A percentile compares a stretch with the other conserved stretches of the same genome.
Conservation (phyloP, 2,329 filamentous ascomycete species). For the Exophiala sideris region DNA sequence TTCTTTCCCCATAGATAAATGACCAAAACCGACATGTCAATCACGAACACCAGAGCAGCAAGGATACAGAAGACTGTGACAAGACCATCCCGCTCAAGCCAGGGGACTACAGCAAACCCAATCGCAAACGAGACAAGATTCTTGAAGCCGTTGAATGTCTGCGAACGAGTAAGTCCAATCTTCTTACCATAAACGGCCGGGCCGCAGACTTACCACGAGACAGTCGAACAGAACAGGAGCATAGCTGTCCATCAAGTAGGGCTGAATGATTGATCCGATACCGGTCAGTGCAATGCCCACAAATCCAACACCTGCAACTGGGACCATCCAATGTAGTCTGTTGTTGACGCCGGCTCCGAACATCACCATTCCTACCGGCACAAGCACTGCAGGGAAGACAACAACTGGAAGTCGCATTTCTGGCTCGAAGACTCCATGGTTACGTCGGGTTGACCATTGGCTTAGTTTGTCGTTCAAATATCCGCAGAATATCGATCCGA, state of each 20-base stretch:
- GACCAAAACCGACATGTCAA: not conserved
- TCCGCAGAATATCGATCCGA: slow-evolving; percentile 52
- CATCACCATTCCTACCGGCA: slow-evolving; percentile 43
- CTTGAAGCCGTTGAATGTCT: slow-evolving; percentile 12
- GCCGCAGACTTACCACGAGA: not conserved
- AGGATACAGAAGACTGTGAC: not conserved
- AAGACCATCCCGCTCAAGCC: slow-evolving; percentile 1
- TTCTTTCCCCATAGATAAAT: not conserved
- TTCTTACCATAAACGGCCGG: too few species aligned
- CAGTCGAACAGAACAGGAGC: not conserved
- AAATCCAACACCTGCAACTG: not conserved
- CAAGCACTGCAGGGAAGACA: slow-evolving; percentile 18
- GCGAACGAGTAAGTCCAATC: not conserved
- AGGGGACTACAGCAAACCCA: slow-evolving; percentile 6
- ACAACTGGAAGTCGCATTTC: slow-evolving; percentile 57
- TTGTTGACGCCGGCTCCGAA: slow-evolving; percentile 53
- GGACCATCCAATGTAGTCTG: slow-evolving; percentile 45
- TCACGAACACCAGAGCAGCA: not conserved
- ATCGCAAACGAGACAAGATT: slow-evolving; percentile 9
- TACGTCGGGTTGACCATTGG: slow-evolving; percentile 46
- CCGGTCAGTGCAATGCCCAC: not conserved
- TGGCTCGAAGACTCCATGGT: slow-evolving; percentile 54
- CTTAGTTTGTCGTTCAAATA: slow-evolving; percentile 35
- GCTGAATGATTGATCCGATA: not conserved
- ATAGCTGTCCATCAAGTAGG: not conserved